Evolutionary conservation across 768 basidiomycete genomes (phyloP), one percentile per base, ranked within the genome.

Genomic region (Tricholoma furcatifolium): DNA sequence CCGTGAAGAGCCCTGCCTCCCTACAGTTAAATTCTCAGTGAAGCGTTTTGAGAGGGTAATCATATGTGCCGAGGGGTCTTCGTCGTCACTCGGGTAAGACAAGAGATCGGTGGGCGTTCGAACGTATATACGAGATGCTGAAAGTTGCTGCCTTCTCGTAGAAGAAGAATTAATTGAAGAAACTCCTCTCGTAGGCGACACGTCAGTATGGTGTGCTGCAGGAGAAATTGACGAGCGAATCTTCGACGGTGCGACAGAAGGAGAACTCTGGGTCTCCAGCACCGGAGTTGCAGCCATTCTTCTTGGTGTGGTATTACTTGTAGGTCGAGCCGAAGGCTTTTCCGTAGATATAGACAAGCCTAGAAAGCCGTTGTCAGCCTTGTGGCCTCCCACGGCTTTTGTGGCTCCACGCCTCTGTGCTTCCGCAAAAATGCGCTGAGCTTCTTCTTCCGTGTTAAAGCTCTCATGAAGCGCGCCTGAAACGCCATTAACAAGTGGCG

Each of bases 381-480:
- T 35, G 42, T n/a, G 17, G 46, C 48, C 48, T 41, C 53, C 55
- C 15, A 73, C 60, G 42, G 67, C 53, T 31, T 61, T 67, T 7
- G 66, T 68, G 38, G 61, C 60, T 44, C 74, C 73, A 42, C 56
- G 63, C 4, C 53, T 49, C 24, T 53, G 47, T 38, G 63, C 71
- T 47, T 64, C 55, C 3, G 56, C 43, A 58, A 74, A 76, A 41
- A 60, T 62, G 6, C 59, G 56, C 18, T 40, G 32, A 1, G 82
- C 82, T 54, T 81, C 74, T 24, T 67, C 74, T 55, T 74, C 59
- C 3, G 75, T 68, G 2, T 53, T 8, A 57, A 78, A 82, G 41
- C 76, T 67, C 53, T 83, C 72, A 57, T 72, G 62, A 6, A 75
- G 55, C 2, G 77, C 64, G 31, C 72, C 73, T 8, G 75, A 66